Evolutionary conservation across 306 rosid species (phyloP).

Genomic region (Aeschynomene evenia): DNA sequence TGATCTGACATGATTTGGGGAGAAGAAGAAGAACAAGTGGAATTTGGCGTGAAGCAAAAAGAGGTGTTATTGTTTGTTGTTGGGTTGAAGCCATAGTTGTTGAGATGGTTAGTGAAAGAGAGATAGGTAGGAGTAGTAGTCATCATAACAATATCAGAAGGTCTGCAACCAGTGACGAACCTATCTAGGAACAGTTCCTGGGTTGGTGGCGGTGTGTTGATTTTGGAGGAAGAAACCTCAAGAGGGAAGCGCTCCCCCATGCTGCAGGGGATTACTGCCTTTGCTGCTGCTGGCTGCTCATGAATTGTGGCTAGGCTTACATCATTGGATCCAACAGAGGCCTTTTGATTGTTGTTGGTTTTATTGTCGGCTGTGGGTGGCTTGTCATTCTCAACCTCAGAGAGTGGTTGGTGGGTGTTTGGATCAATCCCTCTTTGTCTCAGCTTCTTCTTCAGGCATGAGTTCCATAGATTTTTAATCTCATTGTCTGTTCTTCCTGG

Average conservation of each 20-base stretch:
- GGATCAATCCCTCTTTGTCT: conserved; percentile 92
- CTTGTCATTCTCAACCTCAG: conserved; percentile 39
- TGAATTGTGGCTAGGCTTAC: conserved; percentile 29
- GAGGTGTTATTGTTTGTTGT: conserved; percentile 40
- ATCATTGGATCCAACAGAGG: conserved; percentile 45
- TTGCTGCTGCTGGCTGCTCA: conserved; percentile 31
- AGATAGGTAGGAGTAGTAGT: conserved; percentile 46
- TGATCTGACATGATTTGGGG: conserved; percentile 45
- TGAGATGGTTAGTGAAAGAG: conserved; percentile 48
- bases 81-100: conserved; percentile 53
- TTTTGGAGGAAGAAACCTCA: conserved; percentile 44
- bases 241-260: conserved; percentile 36
- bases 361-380: conserved; percentile 25
- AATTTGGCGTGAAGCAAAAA: conserved; percentile 50
- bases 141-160: conserved; percentile 52
- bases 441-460: conserved; percentile 89
- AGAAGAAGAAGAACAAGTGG: conserved; percentile 41
- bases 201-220: conserved; percentile 31
- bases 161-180: conserved; percentile 42
- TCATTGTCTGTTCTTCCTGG: conserved; percentile 97
- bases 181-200: conserved; percentile 53
- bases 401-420: conserved; percentile 74
- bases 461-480: conserved; percentile 91
- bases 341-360: conserved; percentile 48
- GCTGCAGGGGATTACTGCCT: conserved; percentile 10